phyloP scores from a whole-genome alignment of 2,329 filamentous ascomycete species.

The Cordyceps tenuipes region DNA sequence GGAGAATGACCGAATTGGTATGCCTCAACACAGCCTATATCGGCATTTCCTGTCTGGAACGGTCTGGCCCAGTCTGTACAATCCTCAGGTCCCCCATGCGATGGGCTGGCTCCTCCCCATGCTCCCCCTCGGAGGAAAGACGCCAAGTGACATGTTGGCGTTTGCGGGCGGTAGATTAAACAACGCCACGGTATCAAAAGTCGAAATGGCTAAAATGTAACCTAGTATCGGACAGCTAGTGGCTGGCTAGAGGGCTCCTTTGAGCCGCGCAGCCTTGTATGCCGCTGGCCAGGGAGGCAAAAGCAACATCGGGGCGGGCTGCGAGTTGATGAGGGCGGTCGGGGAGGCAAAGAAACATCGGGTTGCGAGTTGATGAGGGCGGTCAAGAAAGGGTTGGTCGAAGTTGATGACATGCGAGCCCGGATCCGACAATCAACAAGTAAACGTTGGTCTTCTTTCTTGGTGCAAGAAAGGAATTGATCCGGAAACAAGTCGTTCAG shows the following conservation, averaged over 20 bases:
- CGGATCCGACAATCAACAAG: no score
- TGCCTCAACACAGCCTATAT: no score
- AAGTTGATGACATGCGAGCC: background rate
- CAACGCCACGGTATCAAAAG: background rate
- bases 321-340: no score
- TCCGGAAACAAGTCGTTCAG: no score
- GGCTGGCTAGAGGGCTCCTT: background rate
- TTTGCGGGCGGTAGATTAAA: background rate
- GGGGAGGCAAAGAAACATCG: background rate
- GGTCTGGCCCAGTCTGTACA: background rate
- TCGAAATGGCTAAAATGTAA: background rate
- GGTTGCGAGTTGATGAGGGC: no score
- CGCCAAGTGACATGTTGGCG: background rate
- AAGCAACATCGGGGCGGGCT: background rate
- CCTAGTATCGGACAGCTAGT: conserved; percentile 4
- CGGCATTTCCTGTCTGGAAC: background rate
- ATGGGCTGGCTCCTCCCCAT: no score
- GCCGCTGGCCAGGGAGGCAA: background rate
- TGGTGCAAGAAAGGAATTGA: background rate
- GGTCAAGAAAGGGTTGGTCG: no score
- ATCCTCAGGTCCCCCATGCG: no score
- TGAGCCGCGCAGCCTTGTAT: background rate
- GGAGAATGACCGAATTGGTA: no score
- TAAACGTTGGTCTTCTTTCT: no score
- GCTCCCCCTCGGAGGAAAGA: no score